Percentiles rank a stretch among this genome's conserved stretches.
These are phyloP conservation scores for Fusarium sp. DNA, from an alignment of 2,329 filamentous ascomycete species.

Conservation along the genomic window DNA sequence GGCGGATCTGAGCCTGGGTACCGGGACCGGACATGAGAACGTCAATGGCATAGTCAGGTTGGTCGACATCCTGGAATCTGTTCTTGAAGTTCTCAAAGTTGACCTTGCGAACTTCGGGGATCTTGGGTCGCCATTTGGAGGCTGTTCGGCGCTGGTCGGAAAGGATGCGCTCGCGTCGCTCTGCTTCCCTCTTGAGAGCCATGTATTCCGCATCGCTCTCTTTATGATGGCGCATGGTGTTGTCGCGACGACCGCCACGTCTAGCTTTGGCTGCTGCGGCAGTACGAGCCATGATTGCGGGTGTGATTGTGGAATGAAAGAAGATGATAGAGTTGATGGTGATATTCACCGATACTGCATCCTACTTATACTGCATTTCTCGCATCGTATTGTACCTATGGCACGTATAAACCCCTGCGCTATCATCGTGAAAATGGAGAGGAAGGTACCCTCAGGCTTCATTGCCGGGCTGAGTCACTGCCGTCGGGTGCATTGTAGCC, in stretches of 20 bases:
- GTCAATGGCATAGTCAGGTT: conserved; percentile 54
- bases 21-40: conserved; percentile 52
- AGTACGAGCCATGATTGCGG: conserved; percentile 33
- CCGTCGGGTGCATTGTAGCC: not conserved
- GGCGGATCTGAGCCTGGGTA: conserved; percentile 53
- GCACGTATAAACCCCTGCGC: not conserved
- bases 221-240: conserved; percentile 27
- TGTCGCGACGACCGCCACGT: conserved; percentile 24
- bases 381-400: not conserved
- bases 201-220: conserved; percentile 47
- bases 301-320: not conserved
- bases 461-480: conserved; percentile 31
- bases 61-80: conserved; percentile 50
- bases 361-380: not conserved
- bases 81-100: conserved; percentile 60
- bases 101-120: conserved; percentile 54
- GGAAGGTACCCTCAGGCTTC: not conserved
- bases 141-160: conserved; percentile 50
- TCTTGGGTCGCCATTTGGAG: conserved; percentile 55
- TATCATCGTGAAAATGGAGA: not conserved
- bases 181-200: conserved; percentile 50
- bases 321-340: not conserved
- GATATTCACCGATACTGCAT: accelerated
- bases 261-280: conserved; percentile 1
- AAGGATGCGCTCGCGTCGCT: conserved; percentile 53